Evolutionary conservation across 2,329 filamentous ascomycete genomes (phyloP).

Genomic region (Chaetoscypha palmicola): DNA sequence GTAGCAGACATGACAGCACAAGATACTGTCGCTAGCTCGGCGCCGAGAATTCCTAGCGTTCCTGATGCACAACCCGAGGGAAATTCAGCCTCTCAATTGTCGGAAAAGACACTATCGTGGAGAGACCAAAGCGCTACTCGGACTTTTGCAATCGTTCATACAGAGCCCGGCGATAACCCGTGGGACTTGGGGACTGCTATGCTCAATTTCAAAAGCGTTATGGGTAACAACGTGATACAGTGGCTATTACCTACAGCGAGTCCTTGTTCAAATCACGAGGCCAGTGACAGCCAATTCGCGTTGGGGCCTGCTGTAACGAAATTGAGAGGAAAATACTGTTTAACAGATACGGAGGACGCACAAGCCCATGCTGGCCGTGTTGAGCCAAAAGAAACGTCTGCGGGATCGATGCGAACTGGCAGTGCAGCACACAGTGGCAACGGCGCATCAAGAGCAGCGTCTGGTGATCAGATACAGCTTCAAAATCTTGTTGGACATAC

Average conservation of each 20-base stretch:
- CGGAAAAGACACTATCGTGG: conserved; percentile 5
- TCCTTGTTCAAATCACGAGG: conserved; percentile 65
- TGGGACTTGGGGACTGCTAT: conserved; percentile 66
- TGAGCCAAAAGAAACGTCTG: too few species aligned
- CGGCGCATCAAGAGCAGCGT: too few species aligned
- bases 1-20: background rate
- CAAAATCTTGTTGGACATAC: too few species aligned
- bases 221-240: conserved; percentile 64
- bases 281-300: conserved; percentile 58
- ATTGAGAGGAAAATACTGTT: conserved; percentile 36
- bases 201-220: conserved; percentile 69
- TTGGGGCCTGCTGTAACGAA: conserved; percentile 55
- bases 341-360: background rate
- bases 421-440: too few species aligned
- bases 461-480: too few species aligned
- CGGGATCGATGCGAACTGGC: background rate
- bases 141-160: conserved; percentile 73
- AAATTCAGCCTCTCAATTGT: background rate
- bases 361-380: too few species aligned
- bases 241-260: conserved; percentile 74
- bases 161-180: conserved; percentile 67
- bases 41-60: background rate
- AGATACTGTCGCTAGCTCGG: background rate
- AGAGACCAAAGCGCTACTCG: conserved; percentile 40
- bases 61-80: background rate